Base-by-base conservation (phyloP, 305 asterid genomes). In the Rubia balearica region DNA sequence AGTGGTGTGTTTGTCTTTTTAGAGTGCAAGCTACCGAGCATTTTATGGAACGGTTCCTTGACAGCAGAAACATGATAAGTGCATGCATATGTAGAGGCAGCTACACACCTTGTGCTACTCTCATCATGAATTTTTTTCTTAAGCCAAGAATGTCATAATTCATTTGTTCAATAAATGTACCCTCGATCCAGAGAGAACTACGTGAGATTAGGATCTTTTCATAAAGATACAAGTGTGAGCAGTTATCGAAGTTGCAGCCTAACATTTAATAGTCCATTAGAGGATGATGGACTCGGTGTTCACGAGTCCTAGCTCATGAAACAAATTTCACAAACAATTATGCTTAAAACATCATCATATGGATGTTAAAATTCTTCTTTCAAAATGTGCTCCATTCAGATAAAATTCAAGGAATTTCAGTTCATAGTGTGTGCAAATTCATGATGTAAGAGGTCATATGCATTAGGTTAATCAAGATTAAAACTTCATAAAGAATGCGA, bases 391-490 rank as follows among this genome's bases (percentile, higher is more conserved):
- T 21, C 61, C 8, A 57, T 45, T 33, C 11, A 30, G 10, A 22
- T 41, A 57, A 14, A 49, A 49, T 5, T 49, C 57, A 7, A 49
- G 21, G 57, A 49, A 49, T 49, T 49, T 49, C 56, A 13, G 56
- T 16, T 49, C 71, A 53, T 42, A 21, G 61, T 9, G 24, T 30
- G 16, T 41, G 22, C 49, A 75, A 8, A 7, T 7, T 36, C 57
- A 53, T 19, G 63, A 19, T 69, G 2, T 17, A 17, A 10, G 30
- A 24, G 59, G n/a, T 38, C 38, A 70, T 40, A 38, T 49, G 65
- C 22, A 53, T 13, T 10, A 68, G 72, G 59, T 67, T 64, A 41
- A 75, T 10, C 53, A 69, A 71, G 67, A 56, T 42, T 36, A 48
- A 66, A 51, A 73, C 62, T 63, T 49, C 59, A 53, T 22, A 24